These are phyloP conservation scores for Ophiostoma fasciatum DNA, from an alignment of 2,329 filamentous ascomycete genomes.

Conservation along the genomic window DNA sequence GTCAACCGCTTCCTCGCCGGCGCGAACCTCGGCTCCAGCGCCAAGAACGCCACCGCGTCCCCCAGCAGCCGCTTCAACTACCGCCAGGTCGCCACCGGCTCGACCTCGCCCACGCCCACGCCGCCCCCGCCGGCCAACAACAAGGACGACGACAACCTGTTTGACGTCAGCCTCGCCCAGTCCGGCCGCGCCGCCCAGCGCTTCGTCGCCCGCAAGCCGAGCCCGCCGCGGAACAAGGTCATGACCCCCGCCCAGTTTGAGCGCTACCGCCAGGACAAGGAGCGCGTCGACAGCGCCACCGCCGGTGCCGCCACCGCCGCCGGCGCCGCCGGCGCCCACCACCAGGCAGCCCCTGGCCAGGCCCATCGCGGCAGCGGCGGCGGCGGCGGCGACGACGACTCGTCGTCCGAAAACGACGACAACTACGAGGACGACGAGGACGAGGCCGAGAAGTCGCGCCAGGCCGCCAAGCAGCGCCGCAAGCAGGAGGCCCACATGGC, in stretches of 20 bases:
- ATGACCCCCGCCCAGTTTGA: slow-evolving; percentile 89
- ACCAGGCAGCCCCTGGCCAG: too few species aligned
- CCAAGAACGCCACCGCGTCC: background rate
- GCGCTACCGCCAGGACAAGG: slow-evolving; percentile 60
- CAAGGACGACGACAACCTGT: slow-evolving; percentile 41
- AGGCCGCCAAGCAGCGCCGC: slow-evolving; percentile 59
- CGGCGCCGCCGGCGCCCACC: too few species aligned
- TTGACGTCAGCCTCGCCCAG: slow-evolving; percentile 30
- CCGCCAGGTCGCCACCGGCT: slow-evolving; percentile 18
- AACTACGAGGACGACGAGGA: slow-evolving; percentile 64
- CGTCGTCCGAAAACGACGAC: slow-evolving; percentile 41
- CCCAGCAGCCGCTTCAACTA: slow-evolving; percentile 18
- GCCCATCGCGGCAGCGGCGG: slow-evolving; percentile 27
- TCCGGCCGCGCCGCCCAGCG: slow-evolving; percentile 23
- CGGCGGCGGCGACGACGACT: slow-evolving; percentile 20
- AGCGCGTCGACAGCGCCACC: slow-evolving; percentile 33
- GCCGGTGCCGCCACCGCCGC: slow-evolving; percentile 26
- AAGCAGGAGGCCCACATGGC: slow-evolving; percentile 86
- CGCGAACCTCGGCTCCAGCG: slow-evolving; percentile 1
- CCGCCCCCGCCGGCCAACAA: slow-evolving; percentile 32
- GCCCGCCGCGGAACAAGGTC: slow-evolving; percentile 49
- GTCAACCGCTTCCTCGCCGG: slow-evolving; percentile 28
- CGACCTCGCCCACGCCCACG: slow-evolving; percentile 18
- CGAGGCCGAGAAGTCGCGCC: slow-evolving; percentile 58
- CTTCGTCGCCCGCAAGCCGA: slow-evolving; percentile 20